Evolutionary conservation across 2,329 filamentous ascomycete genomes (phyloP), one percentile per base, ranked within the genome.

Genomic region (Neofusicoccum sp.): DNA sequence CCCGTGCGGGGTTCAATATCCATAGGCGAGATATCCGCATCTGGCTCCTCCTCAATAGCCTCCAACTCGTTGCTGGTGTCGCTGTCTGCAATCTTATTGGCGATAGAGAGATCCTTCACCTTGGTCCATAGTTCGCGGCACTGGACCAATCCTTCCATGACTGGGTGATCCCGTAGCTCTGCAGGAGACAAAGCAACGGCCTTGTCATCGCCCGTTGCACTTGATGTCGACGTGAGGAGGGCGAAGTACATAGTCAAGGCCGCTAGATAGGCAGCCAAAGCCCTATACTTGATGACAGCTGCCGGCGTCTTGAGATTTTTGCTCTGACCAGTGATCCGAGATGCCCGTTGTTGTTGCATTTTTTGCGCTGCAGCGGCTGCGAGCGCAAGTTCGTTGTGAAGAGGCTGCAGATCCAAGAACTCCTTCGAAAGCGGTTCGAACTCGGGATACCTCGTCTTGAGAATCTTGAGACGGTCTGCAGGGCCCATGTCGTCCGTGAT

Each of bases 161-260:
- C 86, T 12, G 92, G 88, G 76, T 99, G 95, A 60, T 97, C 91
- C 65, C 92, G 88, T 45, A 99, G 79, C 69, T 96, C 88, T n/a
- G 84, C 81, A 4, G 94, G 90, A 61, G 91, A 84, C 67, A 96
- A 78, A 0, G 91, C 84, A 64, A 87, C 83, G 11, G 79, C 77
- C 6, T 71, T 66, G 6, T 82, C 83, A 39, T 81, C 78, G 0
- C 80, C 79, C 12, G n/a, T 58, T 31, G 54, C 34, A 64, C 88
- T 86, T 56, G 88, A 83, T 1, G 92, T 89, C 0, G 92, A 96
- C 9, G 92, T 92, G n/a, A 99, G 80, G 39, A 98, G 85, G 41
- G 93, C 91, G 75, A 99, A 97, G 77, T 99, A 99, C 87, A 97
- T 93, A 54, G 91, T 89, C 68, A 99, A 82, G 1, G 92, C 85